Conservation (phyloP, 2,329 filamentous ascomycete genomes). For the Didymella sp. region DNA sequence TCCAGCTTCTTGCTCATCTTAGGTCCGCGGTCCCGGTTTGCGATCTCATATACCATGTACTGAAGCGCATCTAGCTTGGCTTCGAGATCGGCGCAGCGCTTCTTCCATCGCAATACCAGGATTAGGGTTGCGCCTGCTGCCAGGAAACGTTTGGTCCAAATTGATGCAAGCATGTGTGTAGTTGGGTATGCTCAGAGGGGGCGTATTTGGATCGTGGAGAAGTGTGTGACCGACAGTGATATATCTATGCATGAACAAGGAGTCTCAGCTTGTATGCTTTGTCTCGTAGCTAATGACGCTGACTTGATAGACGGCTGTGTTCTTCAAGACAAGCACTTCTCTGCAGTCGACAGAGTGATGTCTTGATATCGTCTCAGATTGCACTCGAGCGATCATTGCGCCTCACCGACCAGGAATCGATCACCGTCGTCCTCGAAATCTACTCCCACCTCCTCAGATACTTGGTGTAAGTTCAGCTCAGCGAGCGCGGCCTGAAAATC, state of each 20-base stretch:
- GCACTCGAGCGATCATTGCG: not conserved
- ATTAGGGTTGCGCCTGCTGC: too few species aligned
- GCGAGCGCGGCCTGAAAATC: not conserved
- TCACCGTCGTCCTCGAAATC: slow-evolving; percentile 11
- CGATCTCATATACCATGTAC: not conserved
- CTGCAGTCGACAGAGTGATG: not conserved
- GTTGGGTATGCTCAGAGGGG: not conserved
- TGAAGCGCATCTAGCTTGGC: not conserved
- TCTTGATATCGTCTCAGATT: not conserved
- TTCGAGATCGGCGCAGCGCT: not conserved
- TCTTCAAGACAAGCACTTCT: not conserved
- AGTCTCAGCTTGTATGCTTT: not conserved
- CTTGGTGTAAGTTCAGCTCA: not conserved
- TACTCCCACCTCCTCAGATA: not conserved
- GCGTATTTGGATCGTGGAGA: not conserved
- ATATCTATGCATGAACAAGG: not conserved
- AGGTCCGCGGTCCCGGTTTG: not conserved
- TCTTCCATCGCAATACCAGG: not conserved
- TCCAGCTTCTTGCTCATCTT: not conserved
- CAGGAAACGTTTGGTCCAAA: not conserved
- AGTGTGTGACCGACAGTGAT: too few species aligned
- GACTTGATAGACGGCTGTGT: not conserved
- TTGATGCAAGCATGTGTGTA: not conserved
- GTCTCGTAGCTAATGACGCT: not conserved
- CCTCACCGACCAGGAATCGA: not conserved